Base-by-base conservation (phyloP, 441 rosid species). In the Gossypium laxum region DNA sequence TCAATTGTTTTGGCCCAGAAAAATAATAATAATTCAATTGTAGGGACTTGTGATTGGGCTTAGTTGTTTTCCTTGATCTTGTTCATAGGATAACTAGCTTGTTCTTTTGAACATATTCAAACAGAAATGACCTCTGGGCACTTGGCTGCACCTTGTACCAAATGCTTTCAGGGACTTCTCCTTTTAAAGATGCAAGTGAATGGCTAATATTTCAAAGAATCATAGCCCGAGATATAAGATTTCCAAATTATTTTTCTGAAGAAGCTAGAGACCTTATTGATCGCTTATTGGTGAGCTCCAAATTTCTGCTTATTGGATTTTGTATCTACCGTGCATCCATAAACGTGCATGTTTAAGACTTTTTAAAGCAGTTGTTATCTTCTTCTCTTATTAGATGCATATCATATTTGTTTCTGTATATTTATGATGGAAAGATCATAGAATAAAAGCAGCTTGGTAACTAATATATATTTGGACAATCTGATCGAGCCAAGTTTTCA, bases 91-190 rank as follows among this genome's bases (percentile, higher is more conserved):
- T 82, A 77, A 75, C 76, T 47, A 60, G 60, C 78, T 69, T 85
- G 65, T 70, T 63, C 60, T 81, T 47, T 77, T 77, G 76, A 76
- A 74, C 75, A 71, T 57, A 78, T 84, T 77, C 66, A 79, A 84
- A 87, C 93, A 95, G 99, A 87, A 92, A 92, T 81, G 99, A 95
- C 77, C 92, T 92, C 63, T 95, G 99, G 98, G 98, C 99, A 47
- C 90, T 95, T 48, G 99, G 98, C 85, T 95, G 99, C 89, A 95
- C 97, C 54, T 85, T 95, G 81, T 95, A 89, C 93, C 99, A 95
- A 91, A 92, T 95, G 99, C 98, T 95, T 85, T 92, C 98, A 58
- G 99, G 99, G 82, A 87, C 96, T 76, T 92, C 97, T 77, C 99
- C 99, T 74, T 95, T 95, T 83, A 92, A 88, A 78, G 99, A 92